Evolutionary conservation across 768 basidiomycete species (phyloP).

Genomic region (Termitomyces bulborhizus): DNA sequence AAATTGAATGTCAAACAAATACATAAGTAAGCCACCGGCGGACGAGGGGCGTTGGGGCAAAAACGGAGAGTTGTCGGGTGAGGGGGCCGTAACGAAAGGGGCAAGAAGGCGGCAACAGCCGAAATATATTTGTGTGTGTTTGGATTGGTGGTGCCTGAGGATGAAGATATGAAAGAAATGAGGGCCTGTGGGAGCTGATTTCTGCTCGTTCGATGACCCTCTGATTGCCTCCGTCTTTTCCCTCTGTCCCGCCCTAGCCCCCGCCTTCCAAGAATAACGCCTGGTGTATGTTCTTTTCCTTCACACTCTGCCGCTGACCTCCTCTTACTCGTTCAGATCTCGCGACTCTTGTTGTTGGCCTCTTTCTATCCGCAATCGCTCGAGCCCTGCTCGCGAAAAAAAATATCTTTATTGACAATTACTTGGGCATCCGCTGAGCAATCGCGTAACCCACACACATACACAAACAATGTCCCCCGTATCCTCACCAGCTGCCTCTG

Average conservation of each 20-base stretch:
- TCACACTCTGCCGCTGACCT: rapidly evolving
- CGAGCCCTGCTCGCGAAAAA: conserved; percentile 64
- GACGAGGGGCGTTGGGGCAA: too few species aligned
- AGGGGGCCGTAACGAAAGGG: background rate
- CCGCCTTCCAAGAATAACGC: conserved; percentile 46
- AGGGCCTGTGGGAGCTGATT: background rate
- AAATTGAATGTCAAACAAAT: too few species aligned
- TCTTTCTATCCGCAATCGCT: conserved; percentile 58
- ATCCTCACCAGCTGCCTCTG: conserved; percentile 8
- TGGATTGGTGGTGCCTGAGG: conserved; percentile 4
- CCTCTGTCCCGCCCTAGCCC: conserved; percentile 29
- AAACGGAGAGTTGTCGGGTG: background rate
- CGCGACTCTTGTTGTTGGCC: conserved; percentile 96
- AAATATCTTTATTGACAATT: too few species aligned
- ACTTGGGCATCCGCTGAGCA: too few species aligned
- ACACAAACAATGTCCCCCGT: conserved; percentile 17
- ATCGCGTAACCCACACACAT: background rate
- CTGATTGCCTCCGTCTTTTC: conserved; percentile 13
- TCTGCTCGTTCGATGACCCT: conserved; percentile 13
- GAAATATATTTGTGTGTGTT: background rate
- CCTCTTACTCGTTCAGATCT: conserved; percentile 43
- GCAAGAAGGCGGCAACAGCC: conserved; percentile 1
- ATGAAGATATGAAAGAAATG: conserved; percentile 13
- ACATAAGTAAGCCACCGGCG: too few species aligned
- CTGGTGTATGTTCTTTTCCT: conserved; percentile 29